phyloP scores from a whole-genome alignment of 768 basidiomycete genomes.

The Boletus sp. region DNA sequence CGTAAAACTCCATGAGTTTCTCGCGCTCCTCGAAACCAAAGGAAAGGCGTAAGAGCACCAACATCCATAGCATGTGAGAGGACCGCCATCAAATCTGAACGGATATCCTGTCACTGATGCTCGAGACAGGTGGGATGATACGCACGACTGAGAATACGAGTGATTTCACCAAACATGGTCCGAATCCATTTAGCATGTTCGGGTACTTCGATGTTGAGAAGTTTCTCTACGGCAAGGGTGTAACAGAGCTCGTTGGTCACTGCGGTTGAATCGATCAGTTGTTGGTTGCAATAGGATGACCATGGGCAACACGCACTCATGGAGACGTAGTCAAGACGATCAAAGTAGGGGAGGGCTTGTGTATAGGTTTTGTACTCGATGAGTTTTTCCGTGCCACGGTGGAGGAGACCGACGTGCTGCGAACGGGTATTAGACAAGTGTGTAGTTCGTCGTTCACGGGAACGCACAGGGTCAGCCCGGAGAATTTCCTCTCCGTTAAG shows the following conservation, averaged over 20 bases:
- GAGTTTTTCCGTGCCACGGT: slow-evolving; percentile 98
- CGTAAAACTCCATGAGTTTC: slow-evolving; percentile 99
- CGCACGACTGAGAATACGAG: slow-evolving; percentile 90
- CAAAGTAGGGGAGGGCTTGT: slow-evolving; percentile 97
- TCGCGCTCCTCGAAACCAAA: slow-evolving; percentile 99
- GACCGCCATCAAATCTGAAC: slow-evolving; percentile 89
- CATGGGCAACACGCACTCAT: slow-evolving; percentile 73
- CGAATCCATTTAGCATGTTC: slow-evolving; percentile 99
- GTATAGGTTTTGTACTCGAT: slow-evolving; percentile 99
- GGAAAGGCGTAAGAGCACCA: slow-evolving; percentile 95
- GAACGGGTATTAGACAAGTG: slow-evolving; percentile 7
- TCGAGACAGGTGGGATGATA: slow-evolving; percentile 29
- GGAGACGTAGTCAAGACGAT: slow-evolving; percentile 97
- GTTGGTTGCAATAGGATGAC: not conserved
- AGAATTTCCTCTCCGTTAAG: slow-evolving; percentile 96
- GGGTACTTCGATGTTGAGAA: slow-evolving; percentile 95
- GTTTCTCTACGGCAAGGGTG: slow-evolving; percentile 95
- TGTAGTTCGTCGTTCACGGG: not conserved
- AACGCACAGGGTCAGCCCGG: slow-evolving; percentile 74
- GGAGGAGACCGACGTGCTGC: slow-evolving; percentile 92
- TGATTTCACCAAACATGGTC: slow-evolving; percentile 95
- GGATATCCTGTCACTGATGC: slow-evolving; percentile 46
- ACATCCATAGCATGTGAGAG: slow-evolving; percentile 97
- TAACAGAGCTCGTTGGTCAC: slow-evolving; percentile 99
- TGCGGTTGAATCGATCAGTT: slow-evolving; percentile 32